These are phyloP conservation scores for Microcyclosporella mali DNA, from an alignment of 2,329 filamentous ascomycete species.

Conservation along the genomic window DNA sequence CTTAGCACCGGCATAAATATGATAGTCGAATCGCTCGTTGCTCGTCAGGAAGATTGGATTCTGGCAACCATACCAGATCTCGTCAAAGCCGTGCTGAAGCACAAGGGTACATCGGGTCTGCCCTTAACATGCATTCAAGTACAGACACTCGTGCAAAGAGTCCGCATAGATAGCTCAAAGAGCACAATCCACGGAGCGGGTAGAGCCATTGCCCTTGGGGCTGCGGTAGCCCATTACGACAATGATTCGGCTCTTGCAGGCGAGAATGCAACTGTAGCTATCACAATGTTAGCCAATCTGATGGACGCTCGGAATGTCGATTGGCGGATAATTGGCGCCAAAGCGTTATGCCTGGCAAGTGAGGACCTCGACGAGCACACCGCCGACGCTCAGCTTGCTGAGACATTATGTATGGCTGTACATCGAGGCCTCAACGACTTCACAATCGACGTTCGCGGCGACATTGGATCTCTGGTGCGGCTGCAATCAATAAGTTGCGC, in stretches of 20 bases:
- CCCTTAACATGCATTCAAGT: constrained; percentile 20
- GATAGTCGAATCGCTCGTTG: constrained; percentile 22
- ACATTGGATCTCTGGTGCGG: constrained; percentile 81
- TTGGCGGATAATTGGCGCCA: constrained; percentile 39
- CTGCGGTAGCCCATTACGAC: constrained; percentile 21
- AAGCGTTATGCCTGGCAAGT: constrained; percentile 32
- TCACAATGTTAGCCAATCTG: constrained; percentile 31
- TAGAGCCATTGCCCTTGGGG: constrained; percentile 41
- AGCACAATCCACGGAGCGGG: constrained; percentile 37
- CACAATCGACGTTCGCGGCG: constrained; percentile 79
- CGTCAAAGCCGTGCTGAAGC: constrained; percentile 10
- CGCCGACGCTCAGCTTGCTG: constrained; percentile 3
- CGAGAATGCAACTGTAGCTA: constrained; percentile 20
- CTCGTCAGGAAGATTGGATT: constrained; percentile 25
- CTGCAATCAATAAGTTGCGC: constrained; percentile 69
- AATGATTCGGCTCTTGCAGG: constrained; percentile 11
- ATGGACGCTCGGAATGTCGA: constrained; percentile 34
- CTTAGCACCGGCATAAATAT: constrained; percentile 15
- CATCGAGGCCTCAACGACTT: constrained; percentile 69
- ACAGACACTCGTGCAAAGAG: constrained; percentile 13
- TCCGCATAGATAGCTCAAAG: constrained; percentile 32
- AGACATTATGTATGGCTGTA: constrained; percentile 24
- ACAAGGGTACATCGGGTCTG: constrained; percentile 9
- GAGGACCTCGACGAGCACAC: constrained; percentile 2
- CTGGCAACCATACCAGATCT: constrained; percentile 21